Evolutionary conservation across 352 stramenopile species (phyloP).

Genomic region (Thalassiosira sp.): DNA sequence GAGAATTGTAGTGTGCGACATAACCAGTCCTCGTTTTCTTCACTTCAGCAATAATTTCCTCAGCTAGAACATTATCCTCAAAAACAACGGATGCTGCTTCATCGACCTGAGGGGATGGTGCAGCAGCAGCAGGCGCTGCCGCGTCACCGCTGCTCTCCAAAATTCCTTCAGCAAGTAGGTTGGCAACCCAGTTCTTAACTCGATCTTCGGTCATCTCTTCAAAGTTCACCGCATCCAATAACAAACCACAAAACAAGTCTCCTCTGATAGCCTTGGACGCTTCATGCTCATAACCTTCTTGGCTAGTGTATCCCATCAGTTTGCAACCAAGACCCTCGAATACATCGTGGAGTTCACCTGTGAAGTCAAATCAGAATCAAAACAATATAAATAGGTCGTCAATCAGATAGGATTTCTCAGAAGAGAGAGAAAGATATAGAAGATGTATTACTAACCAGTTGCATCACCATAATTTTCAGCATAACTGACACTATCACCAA

Average conservation of each 20-base stretch:
- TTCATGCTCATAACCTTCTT: constrained; percentile 80
- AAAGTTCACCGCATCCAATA: constrained; percentile 81
- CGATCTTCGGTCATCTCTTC: constrained; percentile 77
- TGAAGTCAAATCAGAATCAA: too few relatives aligned
- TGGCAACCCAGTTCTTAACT: constrained; percentile 77
- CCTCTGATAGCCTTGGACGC: constrained; percentile 76
- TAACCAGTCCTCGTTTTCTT: constrained; percentile 43
- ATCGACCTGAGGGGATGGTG: constrained; percentile 18
- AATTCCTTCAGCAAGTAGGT: constrained; percentile 70
- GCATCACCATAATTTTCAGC: constrained; percentile 83
- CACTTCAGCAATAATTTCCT: constrained; percentile 38
- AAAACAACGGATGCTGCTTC: constrained; percentile 18
- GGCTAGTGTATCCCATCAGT: constrained; percentile 76
- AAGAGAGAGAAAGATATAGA: too few relatives aligned
- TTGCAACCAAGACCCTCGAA: constrained; percentile 77
- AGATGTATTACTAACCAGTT: too few relatives aligned
- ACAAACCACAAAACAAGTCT: constrained; percentile 79
- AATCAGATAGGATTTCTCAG: too few relatives aligned
- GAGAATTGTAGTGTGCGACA: constrained; percentile 60
- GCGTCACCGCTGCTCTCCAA: constrained; percentile 40
- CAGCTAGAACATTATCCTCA: constrained; percentile 26
- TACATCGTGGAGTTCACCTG: constrained; percentile 82
- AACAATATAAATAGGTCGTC: too few relatives aligned
- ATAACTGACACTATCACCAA: constrained; percentile 77
- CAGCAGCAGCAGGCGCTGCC: constrained; percentile 10